Evolutionary conservation across 768 basidiomycete species (phyloP), one percentile per base, ranked within the genome.

Genomic region (Russula brevipes): DNA sequence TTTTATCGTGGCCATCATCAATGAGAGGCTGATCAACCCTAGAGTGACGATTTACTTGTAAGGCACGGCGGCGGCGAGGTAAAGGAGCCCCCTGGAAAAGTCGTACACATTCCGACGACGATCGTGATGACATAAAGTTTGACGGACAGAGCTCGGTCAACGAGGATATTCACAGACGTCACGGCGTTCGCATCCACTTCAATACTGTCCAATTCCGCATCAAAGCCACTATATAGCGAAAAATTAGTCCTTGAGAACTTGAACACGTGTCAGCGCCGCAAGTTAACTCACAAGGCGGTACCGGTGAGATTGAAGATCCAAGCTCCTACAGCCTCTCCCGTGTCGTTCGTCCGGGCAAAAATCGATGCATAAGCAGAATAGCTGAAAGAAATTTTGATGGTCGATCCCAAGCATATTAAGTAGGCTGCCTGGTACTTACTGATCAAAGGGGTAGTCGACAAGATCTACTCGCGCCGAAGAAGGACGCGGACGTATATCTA

Each of bases 51-150:
- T 30, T 14, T 4, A 16, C 4, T n/a, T 17, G 33, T 44, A 3
- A 44, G 64, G 60, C 31, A 24, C 30, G 50, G 12, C 1, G 46
- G 36, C n/a, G 19, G 16, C 1, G 53, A 35, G n/a, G 24, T 31
- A 5, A 11, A 7, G 8, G 31, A 7, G 38, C 38, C 38, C 10
- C 12, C 41, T 14, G 12, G 35, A 8, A 44, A 8, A n/a, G 53
- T 19, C 64, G 24, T 57, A 65, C 64, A 65, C 64, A 65, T 65
- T 19, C 61, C 64, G 19, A 65, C 1, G 17, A 58, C 49, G 49
- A 65, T 65, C 4, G 56, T 44, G 11, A 65, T 30, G 4, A 58
- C 56, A 16, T 63, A 65, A 30, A 53, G 30, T 35, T 49, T 65
- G 38, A 58, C 64, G 35, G 51, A 52, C 45, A 63, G 8, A 6